Evolutionary conservation across 331 rosid species (phyloP).

Genomic region (Erythrophleum ivorense): DNA sequence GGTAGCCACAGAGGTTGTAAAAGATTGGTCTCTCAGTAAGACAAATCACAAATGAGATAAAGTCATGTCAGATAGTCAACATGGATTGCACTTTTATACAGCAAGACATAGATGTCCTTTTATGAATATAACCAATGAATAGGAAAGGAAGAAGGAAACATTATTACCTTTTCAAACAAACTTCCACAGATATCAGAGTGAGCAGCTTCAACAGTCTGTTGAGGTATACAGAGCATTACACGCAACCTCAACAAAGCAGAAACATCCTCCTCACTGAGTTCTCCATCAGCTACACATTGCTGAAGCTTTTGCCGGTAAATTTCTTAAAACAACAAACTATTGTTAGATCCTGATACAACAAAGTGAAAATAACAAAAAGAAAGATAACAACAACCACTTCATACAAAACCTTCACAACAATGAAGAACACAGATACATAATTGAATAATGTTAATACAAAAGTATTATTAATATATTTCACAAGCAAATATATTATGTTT

Average conservation of each 20-base stretch:
- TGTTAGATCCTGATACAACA: constrained; percentile 43
- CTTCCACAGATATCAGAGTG: constrained; percentile 96
- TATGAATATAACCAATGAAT: constrained; percentile 2
- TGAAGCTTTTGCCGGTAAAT: constrained; percentile 97
- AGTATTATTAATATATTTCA: background rate
- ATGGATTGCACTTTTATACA: background rate
- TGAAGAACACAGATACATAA: constrained; percentile 17
- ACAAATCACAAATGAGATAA: constrained; percentile 8
- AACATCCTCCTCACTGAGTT: constrained; percentile 78
- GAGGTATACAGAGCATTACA: constrained; percentile 92
- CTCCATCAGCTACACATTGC: constrained; percentile 86
- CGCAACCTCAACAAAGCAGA: constrained; percentile 85
- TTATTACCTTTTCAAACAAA: constrained; percentile 86
- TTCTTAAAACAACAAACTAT: constrained; percentile 53
- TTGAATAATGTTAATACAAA: constrained; percentile 8
- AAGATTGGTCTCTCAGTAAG: constrained; percentile 17
- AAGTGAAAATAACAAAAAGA: constrained; percentile 6
- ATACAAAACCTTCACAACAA: constrained; percentile 24
- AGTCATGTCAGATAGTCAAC: background rate
- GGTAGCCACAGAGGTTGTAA: background rate
- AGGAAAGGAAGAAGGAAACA: constrained; percentile 28
- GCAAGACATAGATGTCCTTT: constrained; percentile 22
- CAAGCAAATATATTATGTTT: background rate
- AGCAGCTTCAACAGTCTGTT: constrained; percentile 85
- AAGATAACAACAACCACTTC: background rate